Evolutionary conservation across 2,329 filamentous ascomycete genomes (phyloP), one percentile per base, ranked within the genome.

Genomic region (Cadophora sp.): DNA sequence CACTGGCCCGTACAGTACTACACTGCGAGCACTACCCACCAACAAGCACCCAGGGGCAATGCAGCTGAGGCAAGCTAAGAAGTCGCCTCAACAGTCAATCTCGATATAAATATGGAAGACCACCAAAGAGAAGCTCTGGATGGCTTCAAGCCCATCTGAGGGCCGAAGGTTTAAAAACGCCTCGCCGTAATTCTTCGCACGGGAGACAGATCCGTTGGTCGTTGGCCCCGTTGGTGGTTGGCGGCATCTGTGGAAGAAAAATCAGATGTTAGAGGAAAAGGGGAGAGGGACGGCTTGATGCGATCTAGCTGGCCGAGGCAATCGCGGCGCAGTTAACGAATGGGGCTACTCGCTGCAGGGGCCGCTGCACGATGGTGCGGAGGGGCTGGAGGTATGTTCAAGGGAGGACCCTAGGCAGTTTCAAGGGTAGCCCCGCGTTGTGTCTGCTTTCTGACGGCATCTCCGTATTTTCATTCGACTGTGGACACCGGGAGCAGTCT

Each of bases 231-330:
- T n/a, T n/a, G n/a, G n/a, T n/a, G n/a, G n/a, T n/a, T n/a, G 40
- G 11, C 14, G 40, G 34, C 37, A 46, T 46, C 58, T 26, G 34
- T 24, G 64, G n/a, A n/a, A 34, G 64, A 51, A 48, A 48, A 61
- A 64, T 66, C 67, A 69, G 63, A 64, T 66, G 64, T 61, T 40
- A 63, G 53, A 43, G 19, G 14, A 16, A 43, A 43, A 43, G 40
- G 40, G n/a, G n/a, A n/a, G 40, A 43, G 40, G 55, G 29, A 40
- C 48, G 56, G 67, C 64, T 62, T n/a, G 27, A 46, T 24, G 58
- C 27, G 37, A 64, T 40, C 61, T 34, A 48, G 61, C 14, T 64
- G 31, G 58, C 66, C 66, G 66, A 68, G 66, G 61, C 66, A 68
- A 64, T 64, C 24, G 61, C 66, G 66, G 66, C 12, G 55, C 24